phyloP scores from a whole-genome alignment of 2,329 filamentous ascomycete species.

The Ophiosphaerella herpotricha region DNA sequence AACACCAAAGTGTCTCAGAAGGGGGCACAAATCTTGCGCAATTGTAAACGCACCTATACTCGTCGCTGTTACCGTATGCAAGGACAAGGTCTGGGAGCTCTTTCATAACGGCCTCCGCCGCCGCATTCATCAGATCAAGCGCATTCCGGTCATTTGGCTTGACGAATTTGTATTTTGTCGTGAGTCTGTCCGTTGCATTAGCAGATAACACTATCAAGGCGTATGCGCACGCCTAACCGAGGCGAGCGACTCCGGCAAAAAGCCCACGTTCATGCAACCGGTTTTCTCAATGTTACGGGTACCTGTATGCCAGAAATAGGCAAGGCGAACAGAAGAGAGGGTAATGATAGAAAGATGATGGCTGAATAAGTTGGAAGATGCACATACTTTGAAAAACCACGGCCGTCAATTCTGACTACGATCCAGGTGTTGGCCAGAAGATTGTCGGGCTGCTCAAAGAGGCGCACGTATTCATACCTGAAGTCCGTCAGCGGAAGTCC shows the following conservation, averaged over 20 bases:
- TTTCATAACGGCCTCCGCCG: slow-evolving; percentile 80
- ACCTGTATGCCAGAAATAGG: slow-evolving; percentile 21
- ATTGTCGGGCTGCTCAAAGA: slow-evolving; percentile 80
- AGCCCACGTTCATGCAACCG: slow-evolving; percentile 9
- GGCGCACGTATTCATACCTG: slow-evolving; percentile 92
- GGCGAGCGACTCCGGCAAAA: slow-evolving; percentile 6
- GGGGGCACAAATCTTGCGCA: background rate
- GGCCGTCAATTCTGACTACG: slow-evolving; percentile 88
- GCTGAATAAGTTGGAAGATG: too few species aligned
- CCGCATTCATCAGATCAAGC: slow-evolving; percentile 90
- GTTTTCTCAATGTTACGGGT: slow-evolving; percentile 11
- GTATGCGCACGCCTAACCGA: slow-evolving; percentile 3
- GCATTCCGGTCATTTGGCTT: slow-evolving; percentile 93
- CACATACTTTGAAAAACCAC: slow-evolving; percentile 86
- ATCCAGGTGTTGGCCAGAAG: slow-evolving; percentile 94
- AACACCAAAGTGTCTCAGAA: slow-evolving; percentile 22
- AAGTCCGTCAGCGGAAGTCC: slow-evolving; percentile 17
- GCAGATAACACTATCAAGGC: slow-evolving; percentile 1
- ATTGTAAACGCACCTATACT: slow-evolving; percentile 69
- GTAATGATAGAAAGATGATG: slow-evolving; percentile 3
- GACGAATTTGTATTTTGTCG: slow-evolving; percentile 78
- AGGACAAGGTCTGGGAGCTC: slow-evolving; percentile 84
- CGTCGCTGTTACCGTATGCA: slow-evolving; percentile 92
- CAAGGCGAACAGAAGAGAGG: slow-evolving; percentile 2
- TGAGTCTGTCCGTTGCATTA: slow-evolving; percentile 62